Base-by-base conservation (phyloP, 2,329 filamentous ascomycete genomes). In the Grosmannia penicillata region DNA sequence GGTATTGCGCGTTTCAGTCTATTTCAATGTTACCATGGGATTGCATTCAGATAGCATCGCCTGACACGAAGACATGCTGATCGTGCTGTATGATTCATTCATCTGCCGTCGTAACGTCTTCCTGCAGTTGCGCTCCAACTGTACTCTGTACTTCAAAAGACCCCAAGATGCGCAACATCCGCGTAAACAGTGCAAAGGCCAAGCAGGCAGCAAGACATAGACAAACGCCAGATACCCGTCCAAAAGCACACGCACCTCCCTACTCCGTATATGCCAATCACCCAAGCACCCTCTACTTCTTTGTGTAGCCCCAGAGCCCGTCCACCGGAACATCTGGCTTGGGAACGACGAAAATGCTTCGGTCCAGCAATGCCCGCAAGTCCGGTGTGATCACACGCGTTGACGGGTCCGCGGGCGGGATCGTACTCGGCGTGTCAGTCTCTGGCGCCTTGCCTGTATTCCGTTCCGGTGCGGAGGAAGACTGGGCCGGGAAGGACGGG, bases 351-450 rank as follows among this genome's bases (percentile, higher is more conserved):
- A 65, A 62, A 8, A 69, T 59, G 36, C 63, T 58, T 31, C 60
- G 58, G 46, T 63, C 72, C 29, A 76, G 50, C 29, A 76, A 49
- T 43, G 62, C 63, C 35, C 72, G 60, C 45, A 76, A 52, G 51
- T 75, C 71, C 0, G 71, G 70, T 3, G 68, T 73, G 36, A 75
- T 73, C 13, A 70, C 57, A 50, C 62, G 69, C 30, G 59, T 36
- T 2, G 43, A 33, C n/a, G 14, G 24, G 2, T 33, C 24, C 3
- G 27, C 38, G 11, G 27, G 19, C 19, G 39, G 38, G 6, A 39
- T 24, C 3, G 38, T 37, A 21, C 22, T 19, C 2, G 43, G 10
- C 13, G 17, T n/a, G n/a, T n/a, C n/a, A n/a, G n/a, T 15, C 23
- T 33, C 47, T 1, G 45, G 38, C 4, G 43, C 38, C 31, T 43